These are phyloP conservation scores for Emmonsiellopsis sp. DNA, from an alignment of 2,329 filamentous ascomycete genomes.

Conservation along the genomic window DNA sequence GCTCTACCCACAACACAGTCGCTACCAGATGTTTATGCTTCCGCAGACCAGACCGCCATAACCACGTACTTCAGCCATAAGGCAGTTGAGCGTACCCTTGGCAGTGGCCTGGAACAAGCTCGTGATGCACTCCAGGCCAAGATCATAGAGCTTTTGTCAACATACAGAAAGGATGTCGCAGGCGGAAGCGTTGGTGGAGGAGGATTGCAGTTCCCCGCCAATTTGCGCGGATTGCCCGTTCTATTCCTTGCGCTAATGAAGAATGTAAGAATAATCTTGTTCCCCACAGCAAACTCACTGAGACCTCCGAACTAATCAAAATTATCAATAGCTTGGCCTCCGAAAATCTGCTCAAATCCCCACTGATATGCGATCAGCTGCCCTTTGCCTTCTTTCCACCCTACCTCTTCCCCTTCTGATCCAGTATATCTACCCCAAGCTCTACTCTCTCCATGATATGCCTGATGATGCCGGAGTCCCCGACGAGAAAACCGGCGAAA, in stretches of 20 bases:
- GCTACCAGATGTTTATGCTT: conserved; percentile 84
- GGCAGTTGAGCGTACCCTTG: conserved; percentile 81
- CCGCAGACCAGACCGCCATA: conserved; percentile 87
- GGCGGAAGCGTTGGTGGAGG: conserved; percentile 90
- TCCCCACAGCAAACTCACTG: conserved; percentile 4
- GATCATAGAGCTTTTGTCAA: conserved; percentile 82
- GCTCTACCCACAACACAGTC: conserved; percentile 87
- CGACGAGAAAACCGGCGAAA: conserved; percentile 77
- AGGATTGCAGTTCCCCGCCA: conserved; percentile 87
- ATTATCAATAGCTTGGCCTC: conserved; percentile 51
- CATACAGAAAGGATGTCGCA: conserved; percentile 92
- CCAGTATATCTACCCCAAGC: conserved; percentile 79
- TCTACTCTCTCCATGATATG: conserved; percentile 92
- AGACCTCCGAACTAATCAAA: conserved; percentile 14
- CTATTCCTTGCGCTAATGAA: conserved; percentile 93
- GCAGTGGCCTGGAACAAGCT: conserved; percentile 79
- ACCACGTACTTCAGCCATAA: conserved; percentile 95
- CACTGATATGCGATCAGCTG: conserved; percentile 84
- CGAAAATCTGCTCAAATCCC: conserved; percentile 90
- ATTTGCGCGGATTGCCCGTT: conserved; percentile 77
- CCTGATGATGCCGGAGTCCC: conserved; percentile 83
- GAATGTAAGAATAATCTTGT: conserved; percentile 53
- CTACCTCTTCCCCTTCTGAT: conserved; percentile 81
- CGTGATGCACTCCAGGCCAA: conserved; percentile 86
- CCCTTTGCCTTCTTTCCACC: conserved; percentile 87